Conservation (phyloP, 345 rosid species). For the Rhizophora apiculata region DNA sequence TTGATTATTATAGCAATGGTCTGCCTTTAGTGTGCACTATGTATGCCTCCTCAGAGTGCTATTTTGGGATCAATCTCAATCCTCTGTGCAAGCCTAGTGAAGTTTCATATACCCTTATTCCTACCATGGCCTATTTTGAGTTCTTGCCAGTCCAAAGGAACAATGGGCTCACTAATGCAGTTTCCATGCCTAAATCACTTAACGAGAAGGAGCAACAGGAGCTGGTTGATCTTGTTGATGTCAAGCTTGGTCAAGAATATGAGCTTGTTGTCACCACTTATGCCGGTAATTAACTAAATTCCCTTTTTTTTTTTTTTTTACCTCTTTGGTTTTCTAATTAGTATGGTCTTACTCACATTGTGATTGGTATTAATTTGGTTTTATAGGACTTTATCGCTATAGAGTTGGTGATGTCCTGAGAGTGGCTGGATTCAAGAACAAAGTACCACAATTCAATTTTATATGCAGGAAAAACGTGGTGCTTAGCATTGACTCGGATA, state of each 20-base stretch:
- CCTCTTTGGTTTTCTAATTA: neutral
- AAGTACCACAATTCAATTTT: slow-evolving; percentile 88
- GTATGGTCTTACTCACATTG: neutral
- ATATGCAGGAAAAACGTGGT: slow-evolving; percentile 92
- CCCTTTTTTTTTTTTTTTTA: neutral
- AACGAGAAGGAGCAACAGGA: slow-evolving; percentile 79
- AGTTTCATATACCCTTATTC: slow-evolving; percentile 83
- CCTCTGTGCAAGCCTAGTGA: slow-evolving; percentile 85
- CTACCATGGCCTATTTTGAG: slow-evolving; percentile 92
- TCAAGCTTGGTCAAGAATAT: slow-evolving; percentile 87
- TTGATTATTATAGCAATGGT: slow-evolving; percentile 80
- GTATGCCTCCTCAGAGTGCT: slow-evolving; percentile 98
- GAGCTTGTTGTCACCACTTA: slow-evolving; percentile 98
- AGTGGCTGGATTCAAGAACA: slow-evolving; percentile 95
- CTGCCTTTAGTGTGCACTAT: slow-evolving; percentile 92
- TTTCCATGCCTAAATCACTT: slow-evolving; percentile 61
- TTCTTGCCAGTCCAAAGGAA: slow-evolving; percentile 79
- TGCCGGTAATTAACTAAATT: slow-evolving; percentile 51
- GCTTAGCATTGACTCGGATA: slow-evolving; percentile 87
- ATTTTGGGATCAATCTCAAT: slow-evolving; percentile 81
- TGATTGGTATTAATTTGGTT: neutral
- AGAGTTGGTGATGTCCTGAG: slow-evolving; percentile 94
- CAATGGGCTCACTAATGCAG: slow-evolving; percentile 56
- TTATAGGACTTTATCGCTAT: slow-evolving; percentile 75
- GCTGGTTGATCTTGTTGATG: slow-evolving; percentile 87